Percentiles rank a stretch among this genome's conserved stretches.
Evolutionary conservation across 371 early-diverging fungal species (phyloP).

Genomic region (Apophysomyces ossiformis): DNA sequence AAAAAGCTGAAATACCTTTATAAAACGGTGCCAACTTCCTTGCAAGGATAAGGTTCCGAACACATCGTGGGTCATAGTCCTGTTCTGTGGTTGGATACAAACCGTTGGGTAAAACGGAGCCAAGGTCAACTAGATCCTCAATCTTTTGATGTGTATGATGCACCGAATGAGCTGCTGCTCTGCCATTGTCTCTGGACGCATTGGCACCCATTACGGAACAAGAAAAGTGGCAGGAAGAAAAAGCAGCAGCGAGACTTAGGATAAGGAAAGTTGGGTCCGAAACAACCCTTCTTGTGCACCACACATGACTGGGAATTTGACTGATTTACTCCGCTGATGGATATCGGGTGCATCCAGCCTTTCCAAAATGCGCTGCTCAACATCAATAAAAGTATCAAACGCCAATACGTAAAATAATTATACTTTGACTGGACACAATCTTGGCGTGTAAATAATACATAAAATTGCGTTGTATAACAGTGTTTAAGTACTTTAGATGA

Average conservation of each 20-base stretch:
- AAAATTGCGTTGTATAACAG: too few species aligned
- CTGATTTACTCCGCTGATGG: too few species aligned
- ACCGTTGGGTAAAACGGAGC: conserved; percentile 61
- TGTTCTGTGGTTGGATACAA: conserved; percentile 61
- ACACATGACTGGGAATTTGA: too few species aligned
- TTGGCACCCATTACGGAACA: conserved; percentile 21
- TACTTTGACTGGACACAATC: too few species aligned
- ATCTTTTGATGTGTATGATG: background rate
- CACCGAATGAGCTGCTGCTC: background rate
- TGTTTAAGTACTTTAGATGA: too few species aligned
- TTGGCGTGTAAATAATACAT: too few species aligned
- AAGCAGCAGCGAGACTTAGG: conserved; percentile 10
- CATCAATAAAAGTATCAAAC: too few species aligned
- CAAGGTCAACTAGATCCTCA: conserved; percentile 57
- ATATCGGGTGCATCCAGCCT: too few species aligned
- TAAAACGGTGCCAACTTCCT: conserved; percentile 7
- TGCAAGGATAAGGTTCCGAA: conserved; percentile 53
- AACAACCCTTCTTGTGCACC: background rate
- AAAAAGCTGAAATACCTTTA: conserved; percentile 13
- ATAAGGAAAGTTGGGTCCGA: background rate
- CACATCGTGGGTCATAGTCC: conserved; percentile 71
- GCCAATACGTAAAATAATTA: too few species aligned
- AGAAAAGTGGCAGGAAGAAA: background rate
- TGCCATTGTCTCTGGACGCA: background rate
- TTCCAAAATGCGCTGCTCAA: too few species aligned